A percentile compares a stretch with the other conserved stretches of the same genome.
Conservation (phyloP, 345 rosid species). For the Citrus sp. region DNA sequence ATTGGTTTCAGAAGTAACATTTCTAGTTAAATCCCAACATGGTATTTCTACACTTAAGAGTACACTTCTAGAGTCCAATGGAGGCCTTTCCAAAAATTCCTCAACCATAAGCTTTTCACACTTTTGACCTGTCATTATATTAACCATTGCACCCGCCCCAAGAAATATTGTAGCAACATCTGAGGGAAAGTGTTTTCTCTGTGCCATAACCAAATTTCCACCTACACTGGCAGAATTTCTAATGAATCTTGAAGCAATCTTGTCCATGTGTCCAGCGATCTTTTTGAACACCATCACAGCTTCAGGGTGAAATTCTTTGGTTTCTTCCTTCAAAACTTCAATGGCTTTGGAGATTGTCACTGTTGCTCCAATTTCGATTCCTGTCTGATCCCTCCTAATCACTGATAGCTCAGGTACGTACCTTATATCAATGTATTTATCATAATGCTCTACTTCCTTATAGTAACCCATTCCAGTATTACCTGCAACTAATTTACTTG, state of each 20-base stretch:
- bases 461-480: conserved; percentile 78
- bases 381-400: conserved; percentile 43
- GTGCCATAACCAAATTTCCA: conserved; percentile 89
- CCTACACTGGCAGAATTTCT: conserved; percentile 79
- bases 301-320: conserved; percentile 13
- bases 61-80: conserved; percentile 44
- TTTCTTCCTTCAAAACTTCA: conserved; percentile 50
- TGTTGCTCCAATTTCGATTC: conserved; percentile 73
- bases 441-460: conserved; percentile 48
- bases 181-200: conserved; percentile 69
- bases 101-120: conserved; percentile 42
- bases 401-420: conserved; percentile 53
- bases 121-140: conserved; percentile 27
- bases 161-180: conserved; percentile 79
- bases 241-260: conserved; percentile 51
- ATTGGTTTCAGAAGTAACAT: conserved; percentile 22
- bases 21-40: conserved; percentile 26
- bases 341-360: conserved; percentile 71
- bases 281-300: conserved; percentile 34
- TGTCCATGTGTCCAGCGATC: conserved; percentile 73
- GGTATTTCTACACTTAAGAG: conserved; percentile 59
- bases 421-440: conserved; percentile 63
- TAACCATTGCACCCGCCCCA: conserved; percentile 53
- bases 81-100: conserved; percentile 62
- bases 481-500: conserved; percentile 60